Percentiles rank a stretch among this genome's conserved stretches.
Evolutionary conservation across 257 asterid species (phyloP).

Genomic region (Ocimum tenuiflorum): DNA sequence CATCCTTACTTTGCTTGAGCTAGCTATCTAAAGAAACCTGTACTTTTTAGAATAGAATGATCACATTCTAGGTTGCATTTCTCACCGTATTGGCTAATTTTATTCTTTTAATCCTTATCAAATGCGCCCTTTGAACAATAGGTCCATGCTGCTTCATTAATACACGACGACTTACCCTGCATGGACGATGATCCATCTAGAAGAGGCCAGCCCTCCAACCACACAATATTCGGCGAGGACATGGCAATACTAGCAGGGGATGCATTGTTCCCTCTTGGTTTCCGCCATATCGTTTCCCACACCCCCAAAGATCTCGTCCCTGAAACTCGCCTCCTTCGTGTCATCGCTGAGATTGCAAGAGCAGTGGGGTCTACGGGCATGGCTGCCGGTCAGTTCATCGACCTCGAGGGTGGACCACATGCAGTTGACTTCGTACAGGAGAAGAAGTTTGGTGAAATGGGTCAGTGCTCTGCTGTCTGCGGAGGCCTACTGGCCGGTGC

Average conservation of each 20-base stretch:
- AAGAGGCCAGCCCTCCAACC: conserved; percentile 84
- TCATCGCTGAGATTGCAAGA: conserved; percentile 81
- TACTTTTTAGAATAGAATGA: neutral
- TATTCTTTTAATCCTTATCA: neutral
- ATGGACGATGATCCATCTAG: conserved; percentile 96
- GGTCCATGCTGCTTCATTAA: conserved; percentile 94
- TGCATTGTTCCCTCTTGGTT: conserved; percentile 90
- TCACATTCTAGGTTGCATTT: neutral
- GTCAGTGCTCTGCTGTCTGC: conserved; percentile 88
- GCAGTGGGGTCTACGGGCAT: conserved; percentile 97
- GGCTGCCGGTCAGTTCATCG: conserved; percentile 92
- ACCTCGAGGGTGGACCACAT: conserved; percentile 73
- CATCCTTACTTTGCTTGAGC: neutral
- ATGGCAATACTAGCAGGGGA: conserved; percentile 97
- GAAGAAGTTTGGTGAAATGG: conserved; percentile 93
- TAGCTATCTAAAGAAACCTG: neutral
- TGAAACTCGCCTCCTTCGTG: conserved; percentile 52
- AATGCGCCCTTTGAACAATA: conserved; percentile 16
- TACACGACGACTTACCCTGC: conserved; percentile 94
- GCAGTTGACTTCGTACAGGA: conserved; percentile 71
- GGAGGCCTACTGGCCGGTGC: conserved; percentile 87
- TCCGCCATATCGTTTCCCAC: conserved; percentile 82
- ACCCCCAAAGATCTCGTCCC: conserved; percentile 77
- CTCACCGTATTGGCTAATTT: neutral
- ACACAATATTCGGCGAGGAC: conserved; percentile 75